A percentile compares a stretch with the other conserved stretches of the same genome.
These are phyloP conservation scores for Dactylorhiza incarnata DNA, from an alignment of 106 monocot genomes.

Conservation along the genomic window DNA sequence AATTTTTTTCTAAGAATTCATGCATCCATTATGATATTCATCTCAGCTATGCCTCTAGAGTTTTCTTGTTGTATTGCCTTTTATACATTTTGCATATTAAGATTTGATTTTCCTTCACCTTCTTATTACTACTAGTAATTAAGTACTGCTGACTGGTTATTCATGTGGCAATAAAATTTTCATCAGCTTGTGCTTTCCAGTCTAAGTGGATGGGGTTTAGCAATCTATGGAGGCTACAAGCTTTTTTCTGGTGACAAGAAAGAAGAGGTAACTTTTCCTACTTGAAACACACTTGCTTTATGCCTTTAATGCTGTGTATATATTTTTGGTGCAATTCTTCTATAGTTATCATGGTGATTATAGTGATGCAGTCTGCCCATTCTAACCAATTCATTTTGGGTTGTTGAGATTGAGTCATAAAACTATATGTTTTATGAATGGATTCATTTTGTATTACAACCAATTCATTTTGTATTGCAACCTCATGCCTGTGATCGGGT, in stretches of 20 bases:
- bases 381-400: too few relatives aligned
- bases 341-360: too few relatives aligned
- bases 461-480: too few relatives aligned
- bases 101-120: neutral
- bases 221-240: slow-evolving; percentile 7
- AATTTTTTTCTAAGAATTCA: neutral
- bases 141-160: neutral
- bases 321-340: too few relatives aligned
- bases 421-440: too few relatives aligned
- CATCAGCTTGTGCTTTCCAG: neutral
- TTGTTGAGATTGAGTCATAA: too few relatives aligned
- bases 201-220: neutral
- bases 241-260: neutral
- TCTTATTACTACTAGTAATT: too few relatives aligned
- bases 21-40: too few relatives aligned
- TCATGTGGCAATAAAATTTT: neutral
- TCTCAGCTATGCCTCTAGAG: neutral
- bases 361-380: too few relatives aligned
- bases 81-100: neutral
- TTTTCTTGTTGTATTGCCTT: neutral
- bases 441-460: too few relatives aligned
- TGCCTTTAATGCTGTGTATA: too few relatives aligned
- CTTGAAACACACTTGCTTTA: neutral
- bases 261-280: neutral
- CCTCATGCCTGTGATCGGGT: too few relatives aligned